Evolutionary conservation across 1,284 basidiomycete species (phyloP).

Genomic region (Grifola frondosa): DNA sequence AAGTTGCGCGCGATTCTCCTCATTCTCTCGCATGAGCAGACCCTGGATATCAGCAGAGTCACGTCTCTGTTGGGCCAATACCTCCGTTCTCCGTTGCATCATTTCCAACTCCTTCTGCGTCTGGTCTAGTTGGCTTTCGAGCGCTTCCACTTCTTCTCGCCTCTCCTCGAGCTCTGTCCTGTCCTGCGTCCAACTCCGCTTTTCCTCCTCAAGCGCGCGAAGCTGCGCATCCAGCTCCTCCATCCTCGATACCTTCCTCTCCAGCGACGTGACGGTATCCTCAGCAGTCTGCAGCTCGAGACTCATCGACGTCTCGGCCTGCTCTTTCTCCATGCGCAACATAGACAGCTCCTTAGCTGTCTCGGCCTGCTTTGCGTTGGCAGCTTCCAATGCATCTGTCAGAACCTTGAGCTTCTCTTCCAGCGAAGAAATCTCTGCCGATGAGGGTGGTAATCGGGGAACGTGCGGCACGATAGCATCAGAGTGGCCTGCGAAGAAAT

Average conservation of each 20-base stretch:
- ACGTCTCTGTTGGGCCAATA: constrained; percentile 45
- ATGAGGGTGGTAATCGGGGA: constrained; percentile 35
- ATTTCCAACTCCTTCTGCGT: constrained; percentile 44
- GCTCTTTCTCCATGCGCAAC: constrained; percentile 60
- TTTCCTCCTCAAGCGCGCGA: constrained; percentile 49
- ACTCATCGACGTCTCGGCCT: constrained; percentile 59
- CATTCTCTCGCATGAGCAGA: constrained; percentile 36
- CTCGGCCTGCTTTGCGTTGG: constrained; percentile 60
- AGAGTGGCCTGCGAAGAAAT: constrained; percentile 77
- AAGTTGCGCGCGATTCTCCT: constrained; percentile 29
- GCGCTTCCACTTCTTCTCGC: constrained; percentile 42
- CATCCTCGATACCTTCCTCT: constrained; percentile 60
- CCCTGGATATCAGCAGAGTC: constrained; percentile 42
- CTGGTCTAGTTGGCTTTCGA: constrained; percentile 48
- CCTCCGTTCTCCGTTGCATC: constrained; percentile 44
- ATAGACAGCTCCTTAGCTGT: constrained; percentile 59
- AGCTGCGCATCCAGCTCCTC: constrained; percentile 53
- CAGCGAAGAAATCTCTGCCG: constrained; percentile 34
- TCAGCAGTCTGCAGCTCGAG: constrained; percentile 66
- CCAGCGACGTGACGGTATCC: constrained; percentile 58
- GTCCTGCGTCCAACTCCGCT: constrained; percentile 55
- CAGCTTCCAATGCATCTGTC: constrained; percentile 52
- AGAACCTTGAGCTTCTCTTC: constrained; percentile 56
- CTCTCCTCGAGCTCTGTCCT: constrained; percentile 44
- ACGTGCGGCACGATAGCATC: constrained; percentile 54